These are phyloP conservation scores for Penicillium sp. DNA, from an alignment of 2,329 filamentous ascomycete species.

Conservation along the genomic window DNA sequence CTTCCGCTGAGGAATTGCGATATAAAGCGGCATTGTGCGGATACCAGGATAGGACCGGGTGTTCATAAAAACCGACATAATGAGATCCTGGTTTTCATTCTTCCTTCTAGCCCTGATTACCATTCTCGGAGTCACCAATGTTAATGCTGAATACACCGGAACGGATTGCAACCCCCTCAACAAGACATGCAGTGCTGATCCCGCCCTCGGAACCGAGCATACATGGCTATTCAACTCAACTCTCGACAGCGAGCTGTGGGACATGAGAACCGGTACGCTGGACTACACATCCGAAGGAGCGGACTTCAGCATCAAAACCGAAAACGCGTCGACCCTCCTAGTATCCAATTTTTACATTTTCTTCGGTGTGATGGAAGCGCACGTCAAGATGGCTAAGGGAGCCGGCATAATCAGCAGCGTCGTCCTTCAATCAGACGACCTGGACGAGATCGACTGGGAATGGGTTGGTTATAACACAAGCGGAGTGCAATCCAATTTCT, in stretches of 20 bases:
- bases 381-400: conserved; percentile 66
- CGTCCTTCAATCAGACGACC: conserved; percentile 71
- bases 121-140: neutral
- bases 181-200: conserved; percentile 58
- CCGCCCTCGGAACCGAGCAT: conserved; percentile 56
- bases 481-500: conserved; percentile 73
- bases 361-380: conserved; percentile 68
- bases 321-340: conserved; percentile 68
- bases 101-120: neutral
- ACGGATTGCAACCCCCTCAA: conserved; percentile 71
- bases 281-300: conserved; percentile 57
- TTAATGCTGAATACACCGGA: neutral
- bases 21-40: neutral
- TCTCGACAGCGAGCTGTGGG: conserved; percentile 54
- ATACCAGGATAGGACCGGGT: neutral
- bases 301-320: conserved; percentile 60
- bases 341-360: conserved; percentile 75
- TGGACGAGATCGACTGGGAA: conserved; percentile 75
- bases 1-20: neutral
- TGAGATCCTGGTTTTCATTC: neutral
- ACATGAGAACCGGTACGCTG: conserved; percentile 58
- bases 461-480: conserved; percentile 33
- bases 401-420: conserved; percentile 70
- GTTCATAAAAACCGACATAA: neutral
- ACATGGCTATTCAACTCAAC: conserved; percentile 57